Conservation (phyloP, 257 asterid species). For the Ilex aquifolium region DNA sequence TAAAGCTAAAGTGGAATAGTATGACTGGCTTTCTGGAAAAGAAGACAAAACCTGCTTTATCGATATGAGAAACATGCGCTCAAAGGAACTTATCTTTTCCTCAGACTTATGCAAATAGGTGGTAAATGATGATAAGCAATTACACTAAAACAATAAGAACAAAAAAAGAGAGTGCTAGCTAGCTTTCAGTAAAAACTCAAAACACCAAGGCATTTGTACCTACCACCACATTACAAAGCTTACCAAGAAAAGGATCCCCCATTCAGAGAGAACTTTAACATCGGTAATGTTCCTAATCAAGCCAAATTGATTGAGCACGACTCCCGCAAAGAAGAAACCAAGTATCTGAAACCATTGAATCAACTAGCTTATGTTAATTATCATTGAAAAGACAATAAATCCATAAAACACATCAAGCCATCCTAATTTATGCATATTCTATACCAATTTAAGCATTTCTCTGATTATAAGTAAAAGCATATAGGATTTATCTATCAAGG, state of each 20-base stretch:
- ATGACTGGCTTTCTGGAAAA: too few relatives aligned
- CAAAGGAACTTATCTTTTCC: too few relatives aligned
- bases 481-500: too few relatives aligned
- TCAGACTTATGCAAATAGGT: too few relatives aligned
- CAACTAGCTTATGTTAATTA: not conserved
- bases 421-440: not conserved
- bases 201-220: not conserved
- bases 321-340: constrained; percentile 98
- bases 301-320: constrained; percentile 94
- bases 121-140: too few relatives aligned
- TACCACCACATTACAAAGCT: constrained; percentile 18
- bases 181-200: too few relatives aligned
- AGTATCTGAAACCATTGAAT: constrained; percentile 62
- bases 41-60: too few relatives aligned
- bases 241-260: constrained; percentile 99
- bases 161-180: not conserved
- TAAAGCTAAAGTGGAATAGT: too few relatives aligned
- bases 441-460: not conserved
- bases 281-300: constrained; percentile 82
- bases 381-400: not conserved
- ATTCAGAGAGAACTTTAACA: constrained; percentile 93
- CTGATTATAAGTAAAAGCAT: not conserved
- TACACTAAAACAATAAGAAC: not conserved
- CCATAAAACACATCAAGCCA: not conserved
- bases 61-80: too few relatives aligned